Conservation (phyloP, 1,284 basidiomycete genomes). For the Rhodotorula sp. region DNA sequence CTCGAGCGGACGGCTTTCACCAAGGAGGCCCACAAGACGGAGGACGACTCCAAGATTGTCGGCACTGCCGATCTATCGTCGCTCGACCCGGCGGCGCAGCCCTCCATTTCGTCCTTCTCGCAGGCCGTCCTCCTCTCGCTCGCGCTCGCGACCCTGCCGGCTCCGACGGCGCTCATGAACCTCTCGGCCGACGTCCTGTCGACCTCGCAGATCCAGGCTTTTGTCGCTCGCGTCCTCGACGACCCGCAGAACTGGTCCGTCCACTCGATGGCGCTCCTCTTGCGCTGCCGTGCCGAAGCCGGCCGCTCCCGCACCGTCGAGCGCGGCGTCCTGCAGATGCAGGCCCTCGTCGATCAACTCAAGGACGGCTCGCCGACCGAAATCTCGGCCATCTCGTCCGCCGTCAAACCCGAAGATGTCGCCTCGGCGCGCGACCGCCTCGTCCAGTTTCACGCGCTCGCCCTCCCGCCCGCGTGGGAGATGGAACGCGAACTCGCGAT, state of each 20-base stretch:
- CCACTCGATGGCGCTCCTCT: conserved; percentile 87
- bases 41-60: conserved; percentile 48
- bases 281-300: conserved; percentile 83
- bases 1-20: conserved; percentile 93
- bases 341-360: conserved; percentile 92
- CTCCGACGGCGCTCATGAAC: conserved; percentile 53
- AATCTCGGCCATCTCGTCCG: conserved; percentile 41
- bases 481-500: conserved; percentile 82
- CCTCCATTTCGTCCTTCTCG: conserved; percentile 81
- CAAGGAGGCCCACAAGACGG: conserved; percentile 45
- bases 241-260: conserved; percentile 90
- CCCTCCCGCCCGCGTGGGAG: conserved; percentile 83
- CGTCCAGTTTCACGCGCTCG: conserved; percentile 71
- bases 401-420: conserved; percentile 44
- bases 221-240: conserved; percentile 76
- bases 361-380: conserved; percentile 59
- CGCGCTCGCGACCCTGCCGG: conserved; percentile 76
- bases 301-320: conserved; percentile 84
- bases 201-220: conserved; percentile 82
- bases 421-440: conserved; percentile 61
- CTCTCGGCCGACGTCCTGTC: conserved; percentile 66
- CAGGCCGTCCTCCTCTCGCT: conserved; percentile 85
- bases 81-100: conserved; percentile 79
- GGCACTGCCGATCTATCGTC: conserved; percentile 49
- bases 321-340: conserved; percentile 80